Evolutionary conservation across 169 alveolate species (phyloP), one percentile per base, ranked within the genome.

Genomic region (Cryptosporidium bovis): DNA sequence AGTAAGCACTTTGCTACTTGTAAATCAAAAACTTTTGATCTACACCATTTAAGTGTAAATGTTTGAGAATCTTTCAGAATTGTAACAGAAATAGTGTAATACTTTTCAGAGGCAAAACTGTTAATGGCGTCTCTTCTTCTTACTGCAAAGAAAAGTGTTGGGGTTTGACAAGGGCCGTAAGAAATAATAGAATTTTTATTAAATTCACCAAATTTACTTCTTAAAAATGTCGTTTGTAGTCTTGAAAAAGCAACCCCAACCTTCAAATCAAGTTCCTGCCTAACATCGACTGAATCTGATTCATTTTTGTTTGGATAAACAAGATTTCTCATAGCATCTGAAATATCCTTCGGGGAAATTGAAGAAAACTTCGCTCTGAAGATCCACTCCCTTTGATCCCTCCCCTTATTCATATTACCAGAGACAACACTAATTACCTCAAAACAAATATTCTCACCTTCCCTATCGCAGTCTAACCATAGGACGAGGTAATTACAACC

Each of bases 401-500:
- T 90, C 91, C 93, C 94, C 92, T 33, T 67, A 90, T 34, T 82
- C 65, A 65, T 71, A 68, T 56, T 40, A 58, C 83, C 92, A 36
- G 68, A 82, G 51, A 91, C 95, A 60, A 90, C 92, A 77, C 91
- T 91, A 55, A 95, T 93, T 0, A 98, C 99, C 92, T 99, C 99
- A 91, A 95, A 99, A 93, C 99, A 98, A 34, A 99, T 99, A 85
- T 98, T 98, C 91, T 99, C 99, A 16, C 99, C 99, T 91, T 99
- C 99, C 71, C 99, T 94, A 92, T 99, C 99, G 85, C 99, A 98
- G 91, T 99, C 99, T 27, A 99, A 95, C 99, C 99, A 99, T 46
- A 99, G 96, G 18, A 98, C 97, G 82, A 97, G 68, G 82, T 93
- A 92, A 82, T 91, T 93, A 82, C 97, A 95, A 71, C 97, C 95